These are phyloP conservation scores for Penicillium paneum DNA, from an alignment of 2,329 filamentous ascomycete species.

Conservation along the genomic window DNA sequence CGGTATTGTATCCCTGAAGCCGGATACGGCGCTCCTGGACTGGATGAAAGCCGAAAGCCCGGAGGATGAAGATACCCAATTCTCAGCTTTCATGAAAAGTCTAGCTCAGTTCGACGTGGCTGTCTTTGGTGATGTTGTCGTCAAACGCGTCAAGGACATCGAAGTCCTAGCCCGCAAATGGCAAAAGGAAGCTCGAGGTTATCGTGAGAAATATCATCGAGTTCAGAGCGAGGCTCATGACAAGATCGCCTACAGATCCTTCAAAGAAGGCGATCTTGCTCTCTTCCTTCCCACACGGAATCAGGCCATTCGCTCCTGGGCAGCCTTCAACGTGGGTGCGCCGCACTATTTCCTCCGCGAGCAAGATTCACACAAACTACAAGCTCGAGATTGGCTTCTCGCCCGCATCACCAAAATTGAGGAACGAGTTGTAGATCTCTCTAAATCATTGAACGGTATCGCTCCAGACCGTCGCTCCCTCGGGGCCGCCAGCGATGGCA, in stretches of 20 bases:
- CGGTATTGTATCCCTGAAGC: slow-evolving; percentile 34
- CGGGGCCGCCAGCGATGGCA: slow-evolving; percentile 52
- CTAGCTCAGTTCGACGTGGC: slow-evolving; percentile 80
- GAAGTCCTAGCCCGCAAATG: slow-evolving; percentile 92
- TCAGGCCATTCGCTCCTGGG: slow-evolving; percentile 92
- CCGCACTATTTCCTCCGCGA: slow-evolving; percentile 96
- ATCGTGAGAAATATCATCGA: slow-evolving; percentile 79
- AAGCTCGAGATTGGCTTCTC: slow-evolving; percentile 89
- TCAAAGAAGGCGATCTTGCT: slow-evolving; percentile 94
- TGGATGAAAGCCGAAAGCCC: slow-evolving; percentile 73
- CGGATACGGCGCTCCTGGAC: slow-evolving; percentile 70
- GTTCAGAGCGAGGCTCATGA: slow-evolving; percentile 83
- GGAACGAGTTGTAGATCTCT: slow-evolving; percentile 88
- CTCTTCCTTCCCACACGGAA: slow-evolving; percentile 92
- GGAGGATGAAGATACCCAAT: slow-evolving; percentile 68
- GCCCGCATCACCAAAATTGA: slow-evolving; percentile 88
- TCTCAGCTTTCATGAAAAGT: slow-evolving; percentile 68
- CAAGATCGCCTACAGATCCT: slow-evolving; percentile 92
- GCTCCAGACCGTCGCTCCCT: slow-evolving; percentile 52
- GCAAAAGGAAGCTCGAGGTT: slow-evolving; percentile 81
- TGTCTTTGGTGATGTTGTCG: slow-evolving; percentile 76
- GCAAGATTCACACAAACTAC: slow-evolving; percentile 80
- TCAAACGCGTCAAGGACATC: slow-evolving; percentile 87
- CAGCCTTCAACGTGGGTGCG: slow-evolving; percentile 95
- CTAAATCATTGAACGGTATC: slow-evolving; percentile 64